Base-by-base conservation (phyloP, 148 eudicot species). In the Arbutus unedo region DNA sequence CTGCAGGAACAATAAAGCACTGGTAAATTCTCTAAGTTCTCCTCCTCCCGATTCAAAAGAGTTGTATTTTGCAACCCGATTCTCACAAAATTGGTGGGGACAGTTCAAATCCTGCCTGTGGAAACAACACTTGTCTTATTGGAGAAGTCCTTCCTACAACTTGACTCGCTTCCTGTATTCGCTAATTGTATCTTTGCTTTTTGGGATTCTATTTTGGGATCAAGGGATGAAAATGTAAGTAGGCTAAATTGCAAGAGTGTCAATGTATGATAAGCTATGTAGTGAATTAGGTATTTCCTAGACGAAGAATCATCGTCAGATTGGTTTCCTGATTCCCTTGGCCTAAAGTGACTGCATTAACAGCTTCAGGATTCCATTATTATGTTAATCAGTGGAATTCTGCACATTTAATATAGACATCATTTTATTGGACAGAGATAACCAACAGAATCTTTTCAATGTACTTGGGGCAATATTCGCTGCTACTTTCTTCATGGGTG, bases 121-220 rank as follows among this genome's bases (percentile, higher is more conserved):
- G 98, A 57, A 57, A 6, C 64, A 57, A 57, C 64, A 57, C 78
- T 85, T 87, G 82, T 95, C 98, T 56, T 95, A 95, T 74, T 95
- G 98, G 98, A 91, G 98, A 91, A 95, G 88, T 83, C 97, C 98
- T 73, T 85, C 97, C 0, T 95, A 93, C 89, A 95, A 87, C 89
- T 79, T 93, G 84, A 81, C 15, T 74, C 95, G 95, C 53, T 71
- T 70, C 6, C 9, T 82, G 3, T 83, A 59, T 84, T 73, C 81
- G 72, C 79, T 92, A 51, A 8, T 90, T 18, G 44, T 90, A 44
- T 89, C 97, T 64, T 49, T 91, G n/a, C 75, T 91, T 67, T 92
- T 90, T 7, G 94, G 95, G 57, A 11, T 91, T 47, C 77, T 95
- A 53, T 95, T 90, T 84, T 95, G 97, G 98, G 83, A 83, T 86